Conservation (phyloP, 495 filamentous ascomycete genomes). For the Podospora sp. region DNA sequence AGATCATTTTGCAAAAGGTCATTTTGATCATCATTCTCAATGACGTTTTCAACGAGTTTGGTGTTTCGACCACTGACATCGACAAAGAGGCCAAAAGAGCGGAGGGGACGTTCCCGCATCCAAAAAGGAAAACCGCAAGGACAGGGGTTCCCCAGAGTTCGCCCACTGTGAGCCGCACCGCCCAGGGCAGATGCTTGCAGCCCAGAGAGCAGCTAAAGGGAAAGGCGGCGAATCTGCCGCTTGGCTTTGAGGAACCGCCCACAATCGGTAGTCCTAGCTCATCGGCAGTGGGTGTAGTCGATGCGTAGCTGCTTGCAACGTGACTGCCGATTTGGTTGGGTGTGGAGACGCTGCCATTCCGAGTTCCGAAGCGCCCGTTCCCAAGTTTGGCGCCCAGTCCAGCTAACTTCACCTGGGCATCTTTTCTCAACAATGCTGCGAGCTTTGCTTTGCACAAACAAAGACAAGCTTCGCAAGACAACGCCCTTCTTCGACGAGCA, state of each 20-base stretch:
- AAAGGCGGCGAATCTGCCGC: not conserved
- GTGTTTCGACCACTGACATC: constrained; percentile 32
- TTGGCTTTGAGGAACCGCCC: not conserved
- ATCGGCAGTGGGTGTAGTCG: not conserved
- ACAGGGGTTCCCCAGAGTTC: constrained; percentile 12
- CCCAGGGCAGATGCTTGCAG: not conserved
- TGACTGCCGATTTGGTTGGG: not conserved
- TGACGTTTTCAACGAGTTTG: constrained; percentile 11
- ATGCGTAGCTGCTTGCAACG: not conserved
- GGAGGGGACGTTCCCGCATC: constrained; percentile 23
- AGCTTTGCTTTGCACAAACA: not conserved
- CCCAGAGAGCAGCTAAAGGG: not conserved
- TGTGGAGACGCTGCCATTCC: not conserved
- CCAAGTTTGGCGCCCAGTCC: not conserved
- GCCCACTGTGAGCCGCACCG: not conserved
- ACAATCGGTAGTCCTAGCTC: constrained; percentile 3
- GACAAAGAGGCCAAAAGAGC: constrained; percentile 21
- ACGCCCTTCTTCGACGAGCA: not conserved
- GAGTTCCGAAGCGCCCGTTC: not conserved
- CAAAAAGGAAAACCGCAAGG: constrained; percentile 12
- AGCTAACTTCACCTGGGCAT: not conserved
- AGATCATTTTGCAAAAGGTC: constrained; percentile 15
- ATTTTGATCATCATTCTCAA: constrained; percentile 22
- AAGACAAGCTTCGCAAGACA: not conserved
- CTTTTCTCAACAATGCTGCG: not conserved